A percentile compares a stretch with the other conserved stretches of the same genome.
Evolutionary conservation across 768 basidiomycete species (phyloP).

Genomic region (Amylocystis lapponica): DNA sequence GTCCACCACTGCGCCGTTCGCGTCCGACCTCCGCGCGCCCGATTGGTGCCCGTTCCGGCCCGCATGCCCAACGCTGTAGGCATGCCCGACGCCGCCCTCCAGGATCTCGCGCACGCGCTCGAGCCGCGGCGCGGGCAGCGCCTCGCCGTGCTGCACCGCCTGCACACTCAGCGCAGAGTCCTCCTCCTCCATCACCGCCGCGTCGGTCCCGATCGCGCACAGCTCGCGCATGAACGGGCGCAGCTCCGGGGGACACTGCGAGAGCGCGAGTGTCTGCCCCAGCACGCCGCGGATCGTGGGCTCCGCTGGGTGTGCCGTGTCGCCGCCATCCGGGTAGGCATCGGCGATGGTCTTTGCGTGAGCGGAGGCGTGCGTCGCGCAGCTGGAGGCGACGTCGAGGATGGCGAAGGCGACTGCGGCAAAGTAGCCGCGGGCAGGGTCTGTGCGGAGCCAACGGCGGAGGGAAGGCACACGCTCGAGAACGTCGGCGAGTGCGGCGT

Average conservation of each 20-base stretch:
- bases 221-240: constrained; percentile 52
- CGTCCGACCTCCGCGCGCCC: background rate
- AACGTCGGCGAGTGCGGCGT: constrained; percentile 71
- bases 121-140: constrained; percentile 13
- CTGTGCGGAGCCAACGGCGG: constrained; percentile 47
- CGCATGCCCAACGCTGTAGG: constrained; percentile 1
- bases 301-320: too few relatives aligned
- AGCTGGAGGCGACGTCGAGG: constrained; percentile 54
- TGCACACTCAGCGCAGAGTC: constrained; percentile 13
- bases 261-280: constrained; percentile 49
- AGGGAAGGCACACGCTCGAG: constrained; percentile 53
- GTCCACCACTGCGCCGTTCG: background rate
- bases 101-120: constrained; percentile 19
- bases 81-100: constrained; percentile 18
- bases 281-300: constrained; percentile 41
- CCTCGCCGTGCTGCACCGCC: constrained; percentile 12
- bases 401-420: constrained; percentile 70
- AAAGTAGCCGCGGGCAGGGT: constrained; percentile 75
- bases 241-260: constrained; percentile 56
- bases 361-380: constrained; percentile 40
- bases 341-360: constrained; percentile 9
- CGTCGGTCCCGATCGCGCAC: constrained; percentile 10
- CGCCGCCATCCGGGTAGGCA: constrained; percentile 2
- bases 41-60: background rate
- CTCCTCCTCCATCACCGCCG: constrained; percentile 12